Evolutionary conservation across 257 asterid species (phyloP).

Genomic region (Solanum bukasovii): DNA sequence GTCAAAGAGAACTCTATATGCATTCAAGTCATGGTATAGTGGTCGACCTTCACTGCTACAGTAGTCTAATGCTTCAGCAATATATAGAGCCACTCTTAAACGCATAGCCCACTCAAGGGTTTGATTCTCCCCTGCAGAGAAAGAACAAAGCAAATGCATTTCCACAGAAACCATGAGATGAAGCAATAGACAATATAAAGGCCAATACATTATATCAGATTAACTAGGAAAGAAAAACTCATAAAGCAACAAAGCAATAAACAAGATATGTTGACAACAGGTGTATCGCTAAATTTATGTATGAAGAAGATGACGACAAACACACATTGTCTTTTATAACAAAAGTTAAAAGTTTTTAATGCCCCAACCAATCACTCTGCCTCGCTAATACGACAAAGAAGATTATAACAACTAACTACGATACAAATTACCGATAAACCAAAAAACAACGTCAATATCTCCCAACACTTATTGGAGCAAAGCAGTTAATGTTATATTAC

Average conservation of each 20-base stretch:
- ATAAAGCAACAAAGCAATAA: not conserved
- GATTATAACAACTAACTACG: not conserved
- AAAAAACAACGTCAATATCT: not conserved
- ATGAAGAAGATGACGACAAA: not conserved
- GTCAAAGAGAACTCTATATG: slow-evolving; percentile 93
- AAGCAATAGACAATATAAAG: not conserved
- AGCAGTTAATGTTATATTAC: not conserved
- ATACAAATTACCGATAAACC: not conserved
- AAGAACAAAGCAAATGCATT: not conserved
- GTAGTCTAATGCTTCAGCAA: slow-evolving; percentile 93
- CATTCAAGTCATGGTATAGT: slow-evolving; percentile 92
- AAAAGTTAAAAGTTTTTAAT: not conserved
- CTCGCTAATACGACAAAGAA: not conserved
- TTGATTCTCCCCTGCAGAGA: slow-evolving; percentile 81
- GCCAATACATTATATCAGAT: not conserved
- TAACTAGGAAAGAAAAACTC: not conserved
- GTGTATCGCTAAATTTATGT: not conserved
- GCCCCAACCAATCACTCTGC: not conserved
- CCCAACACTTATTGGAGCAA: not conserved
- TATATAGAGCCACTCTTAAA: slow-evolving; percentile 81
- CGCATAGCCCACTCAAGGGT: slow-evolving; percentile 99
- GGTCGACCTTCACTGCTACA: slow-evolving; percentile 94
- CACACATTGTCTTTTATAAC: not conserved
- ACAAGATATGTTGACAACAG: not conserved
- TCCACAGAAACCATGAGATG: not conserved